These are phyloP conservation scores for Bimuria novae-zelandiae DNA, from an alignment of 2,329 filamentous ascomycete species.

Conservation along the genomic window DNA sequence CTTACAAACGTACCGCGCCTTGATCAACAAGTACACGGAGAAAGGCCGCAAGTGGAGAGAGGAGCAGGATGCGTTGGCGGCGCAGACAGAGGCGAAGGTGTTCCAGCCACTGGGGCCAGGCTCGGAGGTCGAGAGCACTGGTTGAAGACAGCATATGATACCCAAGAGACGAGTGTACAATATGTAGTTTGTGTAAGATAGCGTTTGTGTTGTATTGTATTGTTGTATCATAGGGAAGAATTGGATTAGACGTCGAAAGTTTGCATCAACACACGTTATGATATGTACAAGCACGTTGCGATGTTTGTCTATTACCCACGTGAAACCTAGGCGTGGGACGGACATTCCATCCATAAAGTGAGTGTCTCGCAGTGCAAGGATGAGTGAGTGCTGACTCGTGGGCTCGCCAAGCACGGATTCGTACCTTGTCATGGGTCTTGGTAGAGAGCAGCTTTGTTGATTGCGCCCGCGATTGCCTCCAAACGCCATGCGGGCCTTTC, in stretches of 20 bases:
- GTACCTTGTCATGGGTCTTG: constrained; percentile 6
- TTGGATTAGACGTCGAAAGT: not conserved
- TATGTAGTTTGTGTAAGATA: constrained; percentile 4
- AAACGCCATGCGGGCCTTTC: constrained; percentile 1
- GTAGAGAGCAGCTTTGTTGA: constrained; percentile 4
- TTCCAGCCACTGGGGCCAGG: constrained; percentile 40
- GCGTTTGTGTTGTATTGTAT: not conserved
- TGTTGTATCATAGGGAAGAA: not conserved
- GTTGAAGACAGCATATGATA: not conserved
- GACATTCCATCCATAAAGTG: no score
- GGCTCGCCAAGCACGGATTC: constrained; percentile 5
- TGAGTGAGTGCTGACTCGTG: not conserved
- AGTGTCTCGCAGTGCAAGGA: no score
- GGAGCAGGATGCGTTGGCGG: constrained; percentile 58
- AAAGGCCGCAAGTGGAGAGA: constrained; percentile 64
- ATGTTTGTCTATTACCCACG: no score
- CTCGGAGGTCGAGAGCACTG: constrained; percentile 13
- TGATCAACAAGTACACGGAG: constrained; percentile 54
- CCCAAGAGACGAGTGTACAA: not conserved
- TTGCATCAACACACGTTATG: not conserved
- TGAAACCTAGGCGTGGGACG: no score
- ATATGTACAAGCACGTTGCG: no score
- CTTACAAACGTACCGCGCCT: constrained; percentile 51
- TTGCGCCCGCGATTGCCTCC: constrained; percentile 9
- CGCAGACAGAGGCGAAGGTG: constrained; percentile 47